Conservation (phyloP, 306 rosid species). For the Myrica gale region DNA sequence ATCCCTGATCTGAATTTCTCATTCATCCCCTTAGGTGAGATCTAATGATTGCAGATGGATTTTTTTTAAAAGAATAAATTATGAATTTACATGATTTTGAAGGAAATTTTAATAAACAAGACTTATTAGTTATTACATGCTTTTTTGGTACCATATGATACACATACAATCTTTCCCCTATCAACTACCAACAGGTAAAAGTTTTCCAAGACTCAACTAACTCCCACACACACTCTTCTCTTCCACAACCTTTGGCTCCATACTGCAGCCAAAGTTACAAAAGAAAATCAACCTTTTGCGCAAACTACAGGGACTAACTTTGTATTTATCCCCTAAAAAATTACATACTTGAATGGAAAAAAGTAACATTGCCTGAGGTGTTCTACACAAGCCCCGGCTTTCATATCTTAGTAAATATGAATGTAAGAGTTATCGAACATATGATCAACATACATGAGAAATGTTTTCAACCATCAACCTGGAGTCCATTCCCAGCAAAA, state of each 20-base stretch:
- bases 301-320: neutral
- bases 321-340: no score
- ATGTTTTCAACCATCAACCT: slow-evolving; percentile 20
- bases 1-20: no score
- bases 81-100: no score
- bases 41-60: no score
- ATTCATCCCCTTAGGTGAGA: no score
- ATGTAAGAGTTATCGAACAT: slow-evolving; percentile 9
- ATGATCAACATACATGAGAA: slow-evolving; percentile 7
- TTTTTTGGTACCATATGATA: neutral
- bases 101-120: no score
- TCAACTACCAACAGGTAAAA: slow-evolving; percentile 1
- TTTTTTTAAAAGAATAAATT: no score
- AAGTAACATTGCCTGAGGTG: neutral
- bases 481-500: slow-evolving; percentile 61
- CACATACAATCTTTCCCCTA: neutral
- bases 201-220: slow-evolving; percentile 5
- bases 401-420: neutral
- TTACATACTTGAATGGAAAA: neutral
- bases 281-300: no score
- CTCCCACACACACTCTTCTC: neutral
- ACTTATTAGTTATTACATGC: no score
- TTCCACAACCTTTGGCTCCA: neutral
- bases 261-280: no score
- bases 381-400: neutral